Conservation (phyloP, 2,329 filamentous ascomycete genomes). For the Talaromyces sp. region DNA sequence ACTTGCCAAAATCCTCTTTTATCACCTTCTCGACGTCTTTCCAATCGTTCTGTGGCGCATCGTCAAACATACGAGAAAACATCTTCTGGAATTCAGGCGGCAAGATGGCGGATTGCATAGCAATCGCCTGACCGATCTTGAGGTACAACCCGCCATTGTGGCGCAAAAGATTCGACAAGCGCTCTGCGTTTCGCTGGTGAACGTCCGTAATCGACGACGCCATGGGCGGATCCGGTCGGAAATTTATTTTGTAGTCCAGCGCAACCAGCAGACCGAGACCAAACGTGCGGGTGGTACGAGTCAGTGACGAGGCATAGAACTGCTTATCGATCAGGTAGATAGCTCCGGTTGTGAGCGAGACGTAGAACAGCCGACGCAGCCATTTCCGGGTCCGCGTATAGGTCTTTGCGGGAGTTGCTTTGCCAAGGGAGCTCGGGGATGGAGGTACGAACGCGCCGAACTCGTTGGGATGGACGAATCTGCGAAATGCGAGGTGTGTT, state of each 20-base stretch:
- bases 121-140: slow-evolving; percentile 97
- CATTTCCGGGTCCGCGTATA: slow-evolving; percentile 69
- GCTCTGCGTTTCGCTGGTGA: slow-evolving; percentile 77
- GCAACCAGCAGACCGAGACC: slow-evolving; percentile 72
- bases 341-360: slow-evolving; percentile 55
- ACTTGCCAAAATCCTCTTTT: slow-evolving; percentile 77
- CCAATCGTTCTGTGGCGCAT: slow-evolving; percentile 91
- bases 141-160: slow-evolving; percentile 89
- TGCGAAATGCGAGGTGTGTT: slow-evolving; percentile 14
- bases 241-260: slow-evolving; percentile 95
- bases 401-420: slow-evolving; percentile 63
- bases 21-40: slow-evolving; percentile 79
- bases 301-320: slow-evolving; percentile 73
- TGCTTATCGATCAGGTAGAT: slow-evolving; percentile 66
- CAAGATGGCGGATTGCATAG: slow-evolving; percentile 93
- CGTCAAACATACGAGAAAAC: slow-evolving; percentile 96
- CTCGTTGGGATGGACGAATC: slow-evolving; percentile 33
- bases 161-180: slow-evolving; percentile 74
- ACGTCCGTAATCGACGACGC: slow-evolving; percentile 70
- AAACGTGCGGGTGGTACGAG: slow-evolving; percentile 77
- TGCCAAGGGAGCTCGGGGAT: slow-evolving; percentile 71
- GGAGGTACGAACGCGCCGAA: slow-evolving; percentile 70
- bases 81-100: slow-evolving; percentile 94
- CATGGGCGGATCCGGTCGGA: slow-evolving; percentile 70
- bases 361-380: slow-evolving; percentile 65